These are phyloP conservation scores for Plantago coronopus DNA, from an alignment of 305 asterid species.

Conservation along the genomic window DNA sequence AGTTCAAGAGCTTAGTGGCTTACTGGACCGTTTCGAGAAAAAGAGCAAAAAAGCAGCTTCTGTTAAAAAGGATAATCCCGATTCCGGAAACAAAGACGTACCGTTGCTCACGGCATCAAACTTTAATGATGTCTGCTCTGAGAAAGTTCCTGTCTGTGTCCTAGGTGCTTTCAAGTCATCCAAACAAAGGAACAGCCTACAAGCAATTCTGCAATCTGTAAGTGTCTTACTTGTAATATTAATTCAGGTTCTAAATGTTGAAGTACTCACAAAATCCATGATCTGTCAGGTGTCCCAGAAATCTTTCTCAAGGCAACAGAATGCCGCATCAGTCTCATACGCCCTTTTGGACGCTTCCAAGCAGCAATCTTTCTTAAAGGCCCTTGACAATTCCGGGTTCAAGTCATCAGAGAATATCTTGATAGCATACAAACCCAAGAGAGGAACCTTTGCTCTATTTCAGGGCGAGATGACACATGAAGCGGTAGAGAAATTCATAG, in stretches of 20 bases:
- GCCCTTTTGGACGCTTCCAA: conserved; percentile 69
- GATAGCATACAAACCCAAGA: conserved; percentile 79
- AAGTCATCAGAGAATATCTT: conserved; percentile 56
- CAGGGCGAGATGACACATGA: conserved; percentile 50
- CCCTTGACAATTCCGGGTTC: conserved; percentile 61
- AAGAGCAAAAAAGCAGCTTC: conserved; percentile 60
- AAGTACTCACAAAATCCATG: background rate
- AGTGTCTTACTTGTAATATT: conserved; percentile 23
- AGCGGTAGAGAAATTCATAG: conserved; percentile 57
- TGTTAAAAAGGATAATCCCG: conserved; percentile 31
- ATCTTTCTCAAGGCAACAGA: conserved; percentile 56
- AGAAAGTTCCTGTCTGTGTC: conserved; percentile 68
- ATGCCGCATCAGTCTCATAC: conserved; percentile 47
- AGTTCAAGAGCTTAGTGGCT: conserved; percentile 62
- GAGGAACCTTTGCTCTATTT: conserved; percentile 56
- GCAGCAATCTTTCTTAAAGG: conserved; percentile 59
- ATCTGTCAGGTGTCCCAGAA: conserved; percentile 65
- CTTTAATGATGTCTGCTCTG: conserved; percentile 59
- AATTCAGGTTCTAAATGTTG: background rate
- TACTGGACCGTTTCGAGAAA: conserved; percentile 70
- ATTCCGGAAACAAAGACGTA: conserved; percentile 37
- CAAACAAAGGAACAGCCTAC: conserved; percentile 51
- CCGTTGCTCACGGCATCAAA: conserved; percentile 62
- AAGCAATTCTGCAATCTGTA: conserved; percentile 59
- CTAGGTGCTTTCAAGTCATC: conserved; percentile 75